Conservation (phyloP, 495 filamentous ascomycete genomes). For the Corynascus novoguineensis region DNA sequence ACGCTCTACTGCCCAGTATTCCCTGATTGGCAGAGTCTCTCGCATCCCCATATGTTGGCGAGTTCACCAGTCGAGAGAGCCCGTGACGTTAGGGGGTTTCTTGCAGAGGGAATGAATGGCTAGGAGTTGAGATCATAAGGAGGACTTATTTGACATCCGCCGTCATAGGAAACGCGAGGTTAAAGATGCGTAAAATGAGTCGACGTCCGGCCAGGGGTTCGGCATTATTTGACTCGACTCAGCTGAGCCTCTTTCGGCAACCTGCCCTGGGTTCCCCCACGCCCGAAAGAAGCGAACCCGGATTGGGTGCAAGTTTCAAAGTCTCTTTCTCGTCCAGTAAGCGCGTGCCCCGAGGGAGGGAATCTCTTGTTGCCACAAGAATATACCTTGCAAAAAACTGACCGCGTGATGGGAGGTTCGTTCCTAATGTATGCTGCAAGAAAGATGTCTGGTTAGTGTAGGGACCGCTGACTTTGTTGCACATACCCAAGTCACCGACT, state of each 20-base stretch:
- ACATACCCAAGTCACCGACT: background rate
- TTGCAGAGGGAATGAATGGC: background rate
- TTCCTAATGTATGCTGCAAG: no score
- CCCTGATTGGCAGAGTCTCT: background rate
- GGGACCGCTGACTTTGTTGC: no score
- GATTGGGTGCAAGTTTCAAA: conserved; percentile 8
- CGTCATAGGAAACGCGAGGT: background rate
- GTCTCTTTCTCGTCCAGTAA: background rate
- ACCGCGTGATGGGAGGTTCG: no score
- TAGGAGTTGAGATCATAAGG: background rate
- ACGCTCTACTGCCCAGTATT: no score
- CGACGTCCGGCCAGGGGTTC: background rate
- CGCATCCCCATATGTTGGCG: background rate
- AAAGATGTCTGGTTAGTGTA: no score
- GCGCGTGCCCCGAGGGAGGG: background rate
- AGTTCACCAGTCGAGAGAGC: background rate
- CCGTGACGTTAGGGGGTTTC: background rate
- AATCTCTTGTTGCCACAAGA: background rate
- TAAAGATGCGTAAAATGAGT: background rate
- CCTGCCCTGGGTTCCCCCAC: background rate
- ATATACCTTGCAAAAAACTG: no score
- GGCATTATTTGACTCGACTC: conserved; percentile 6
- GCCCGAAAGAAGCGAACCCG: conserved; percentile 1
- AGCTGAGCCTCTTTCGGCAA: conserved; percentile 1
- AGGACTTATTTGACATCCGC: background rate